phyloP scores from a whole-genome alignment of 176 grass and related monocot genomes.

The Guadua angustifolia region DNA sequence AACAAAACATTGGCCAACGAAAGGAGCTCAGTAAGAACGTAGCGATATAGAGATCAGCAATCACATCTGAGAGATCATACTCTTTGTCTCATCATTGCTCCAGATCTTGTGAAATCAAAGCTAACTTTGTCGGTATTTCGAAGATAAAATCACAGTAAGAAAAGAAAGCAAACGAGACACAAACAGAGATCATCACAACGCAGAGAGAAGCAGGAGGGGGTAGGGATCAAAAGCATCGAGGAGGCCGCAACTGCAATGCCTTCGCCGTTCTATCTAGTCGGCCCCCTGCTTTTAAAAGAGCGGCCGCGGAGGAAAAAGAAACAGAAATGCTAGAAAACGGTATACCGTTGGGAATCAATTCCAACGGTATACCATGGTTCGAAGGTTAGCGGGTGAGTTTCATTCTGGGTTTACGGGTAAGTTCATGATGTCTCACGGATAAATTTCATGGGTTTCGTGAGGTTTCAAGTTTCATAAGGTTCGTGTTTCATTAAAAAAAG shows the following conservation, averaged over 20 bases:
- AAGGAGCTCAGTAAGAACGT: slow-evolving; percentile 77
- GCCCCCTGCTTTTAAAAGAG: slow-evolving; percentile 20
- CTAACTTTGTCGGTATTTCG: not conserved
- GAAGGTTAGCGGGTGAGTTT: too few relatives aligned
- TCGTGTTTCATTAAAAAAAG: too few relatives aligned
- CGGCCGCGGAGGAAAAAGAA: slow-evolving; percentile 8
- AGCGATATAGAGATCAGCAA: slow-evolving; percentile 61
- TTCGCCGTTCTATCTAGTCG: accelerated
- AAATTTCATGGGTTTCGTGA: too few relatives aligned
- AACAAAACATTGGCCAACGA: not conserved
- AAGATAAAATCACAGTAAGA: not conserved
- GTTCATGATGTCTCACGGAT: too few relatives aligned
- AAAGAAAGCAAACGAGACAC: not conserved
- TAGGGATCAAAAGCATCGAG: not conserved
- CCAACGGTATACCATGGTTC: too few relatives aligned
- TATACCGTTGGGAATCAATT: too few relatives aligned
- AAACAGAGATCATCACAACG: not conserved
- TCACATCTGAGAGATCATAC: slow-evolving; percentile 60
- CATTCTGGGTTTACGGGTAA: too few relatives aligned
- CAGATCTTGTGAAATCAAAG: not conserved
- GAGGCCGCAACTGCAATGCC: slow-evolving; percentile 2
- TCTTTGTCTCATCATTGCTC: slow-evolving; percentile 57
- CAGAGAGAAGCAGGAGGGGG: not conserved
- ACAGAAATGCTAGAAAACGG: too few relatives aligned
- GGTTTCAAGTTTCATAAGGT: too few relatives aligned